phyloP scores from a whole-genome alignment of 768 basidiomycete genomes.

The Suillus plorans region DNA sequence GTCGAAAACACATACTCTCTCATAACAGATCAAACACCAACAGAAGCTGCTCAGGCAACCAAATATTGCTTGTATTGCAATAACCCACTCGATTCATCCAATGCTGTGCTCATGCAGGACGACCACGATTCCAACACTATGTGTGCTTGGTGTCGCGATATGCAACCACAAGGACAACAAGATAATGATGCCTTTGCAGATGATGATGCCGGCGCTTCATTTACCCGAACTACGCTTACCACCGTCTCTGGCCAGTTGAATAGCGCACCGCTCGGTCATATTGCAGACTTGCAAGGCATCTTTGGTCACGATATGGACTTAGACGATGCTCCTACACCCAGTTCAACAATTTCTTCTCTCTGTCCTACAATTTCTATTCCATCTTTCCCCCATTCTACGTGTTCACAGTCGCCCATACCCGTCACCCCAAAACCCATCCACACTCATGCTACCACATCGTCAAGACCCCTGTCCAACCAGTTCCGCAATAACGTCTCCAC shows the following conservation, averaged over 20 bases:
- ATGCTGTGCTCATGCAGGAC: conserved; percentile 26
- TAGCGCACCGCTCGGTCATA: conserved; percentile 16
- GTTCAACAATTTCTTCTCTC: neutral
- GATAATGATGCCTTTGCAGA: conserved; percentile 15
- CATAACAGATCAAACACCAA: neutral
- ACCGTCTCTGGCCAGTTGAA: conserved; percentile 10
- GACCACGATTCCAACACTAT: conserved; percentile 33
- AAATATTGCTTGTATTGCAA: conserved; percentile 35
- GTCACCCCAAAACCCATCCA: conserved; percentile 15
- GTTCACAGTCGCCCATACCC: neutral
- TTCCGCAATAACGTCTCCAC: neutral
- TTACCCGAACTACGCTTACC: conserved; percentile 20
- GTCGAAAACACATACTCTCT: neutral
- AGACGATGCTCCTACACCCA: conserved; percentile 16
- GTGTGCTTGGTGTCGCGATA: conserved; percentile 49
- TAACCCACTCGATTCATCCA: conserved; percentile 29
- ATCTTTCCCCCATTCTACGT: neutral
- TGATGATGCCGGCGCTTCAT: conserved; percentile 31
- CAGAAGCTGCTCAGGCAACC: conserved; percentile 19
- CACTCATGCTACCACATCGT: conserved; percentile 10
- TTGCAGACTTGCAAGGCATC: conserved; percentile 20
- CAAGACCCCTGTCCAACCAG: conserved; percentile 4
- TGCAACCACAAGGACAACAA: conserved; percentile 8
- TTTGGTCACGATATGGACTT: conserved; percentile 40
- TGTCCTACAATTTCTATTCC: neutral